Evolutionary conservation across 441 rosid species (phyloP), one percentile per base, ranked within the genome.

Genomic region (Monsonia emarginata): DNA sequence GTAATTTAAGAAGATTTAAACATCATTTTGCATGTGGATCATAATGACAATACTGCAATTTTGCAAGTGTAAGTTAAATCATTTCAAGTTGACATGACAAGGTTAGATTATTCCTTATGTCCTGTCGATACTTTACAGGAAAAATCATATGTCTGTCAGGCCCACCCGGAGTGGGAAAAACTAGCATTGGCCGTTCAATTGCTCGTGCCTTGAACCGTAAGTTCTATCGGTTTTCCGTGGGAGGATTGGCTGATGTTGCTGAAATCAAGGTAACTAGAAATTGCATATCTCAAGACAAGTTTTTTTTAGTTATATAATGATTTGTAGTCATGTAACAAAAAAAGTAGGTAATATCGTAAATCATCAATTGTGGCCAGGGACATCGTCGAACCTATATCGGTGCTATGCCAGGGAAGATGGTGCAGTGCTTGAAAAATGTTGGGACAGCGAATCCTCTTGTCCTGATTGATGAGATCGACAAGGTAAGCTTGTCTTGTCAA

Each of bases 361-460:
- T 61, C 38, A 64, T 64, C 61, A 31, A 65, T 68, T 62, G 50
- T 74, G 34, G 77, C 34, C 69, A 90, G 97, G 98, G 99, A 60
- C 96, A 94, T 81, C 94, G 99, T 58, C 83, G 95, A 76, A 91
- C 97, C 62, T 94, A 91, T 75, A 72, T 88, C 61, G 97, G 97
- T 65, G 95, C 97, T 52, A 88, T 91, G 96, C 97, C 99, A 24
- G 97, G 98, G 54, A 94, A 94, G 87, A 85, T 94, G 89, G 97
- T 94, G 75, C 98, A 94, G 76, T 94, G 98, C 76, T 85, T 94
- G 74, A 95, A 95, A 84, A 87, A 72, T 75, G 95, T 90, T 56
- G 98, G 95, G 72, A 90, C 97, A 57, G 86, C 83, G 66, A 94
- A 94, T 72, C 99, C 99, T 77, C 93, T 94, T 68, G 93, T 95